phyloP scores from a whole-genome alignment of 1,139 yeast species.

The Sugiyamaella neomexicana region DNA sequence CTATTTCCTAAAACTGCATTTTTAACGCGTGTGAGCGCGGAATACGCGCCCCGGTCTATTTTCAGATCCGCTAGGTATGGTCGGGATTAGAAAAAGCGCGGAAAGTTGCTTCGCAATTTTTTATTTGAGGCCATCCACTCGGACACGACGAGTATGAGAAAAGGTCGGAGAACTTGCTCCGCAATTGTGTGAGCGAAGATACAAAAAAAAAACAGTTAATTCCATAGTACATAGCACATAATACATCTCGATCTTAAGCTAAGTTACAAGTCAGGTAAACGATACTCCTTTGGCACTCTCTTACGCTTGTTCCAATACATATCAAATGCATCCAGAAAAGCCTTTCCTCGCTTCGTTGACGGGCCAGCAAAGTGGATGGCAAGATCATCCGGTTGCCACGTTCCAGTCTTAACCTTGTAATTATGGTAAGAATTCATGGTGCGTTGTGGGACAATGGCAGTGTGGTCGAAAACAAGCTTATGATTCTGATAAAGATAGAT shows the following conservation, averaged over 20 bases:
- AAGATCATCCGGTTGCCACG: slow-evolving; percentile 32
- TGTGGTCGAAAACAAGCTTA: slow-evolving; percentile 32
- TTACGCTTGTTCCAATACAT: slow-evolving; percentile 5
- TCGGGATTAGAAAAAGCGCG: too few relatives aligned
- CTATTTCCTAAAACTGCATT: slow-evolving; percentile 5
- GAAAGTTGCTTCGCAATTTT: too few relatives aligned
- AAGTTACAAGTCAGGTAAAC: neutral
- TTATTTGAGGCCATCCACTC: too few relatives aligned
- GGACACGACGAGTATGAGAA: too few relatives aligned
- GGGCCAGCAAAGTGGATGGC: slow-evolving; percentile 35
- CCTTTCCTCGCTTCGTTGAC: neutral
- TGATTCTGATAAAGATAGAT: slow-evolving; percentile 29
- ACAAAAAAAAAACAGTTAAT: too few relatives aligned
- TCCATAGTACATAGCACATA: too few relatives aligned
- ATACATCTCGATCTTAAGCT: too few relatives aligned
- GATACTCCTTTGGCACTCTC: slow-evolving; percentile 22
- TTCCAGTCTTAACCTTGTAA: slow-evolving; percentile 26
- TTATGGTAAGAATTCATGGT: slow-evolving; percentile 37
- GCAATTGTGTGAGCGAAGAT: too few relatives aligned
- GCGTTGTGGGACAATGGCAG: slow-evolving; percentile 42
- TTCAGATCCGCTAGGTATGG: too few relatives aligned
- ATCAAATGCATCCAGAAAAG: slow-evolving; percentile 2
- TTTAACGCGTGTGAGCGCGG: slow-evolving; percentile 2
- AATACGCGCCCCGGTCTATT: too few relatives aligned
- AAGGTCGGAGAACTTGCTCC: too few relatives aligned